These are phyloP conservation scores for Allomyces macrogynus DNA, from an alignment of 192 early-diverging fungal genomes.

Conservation along the genomic window DNA sequence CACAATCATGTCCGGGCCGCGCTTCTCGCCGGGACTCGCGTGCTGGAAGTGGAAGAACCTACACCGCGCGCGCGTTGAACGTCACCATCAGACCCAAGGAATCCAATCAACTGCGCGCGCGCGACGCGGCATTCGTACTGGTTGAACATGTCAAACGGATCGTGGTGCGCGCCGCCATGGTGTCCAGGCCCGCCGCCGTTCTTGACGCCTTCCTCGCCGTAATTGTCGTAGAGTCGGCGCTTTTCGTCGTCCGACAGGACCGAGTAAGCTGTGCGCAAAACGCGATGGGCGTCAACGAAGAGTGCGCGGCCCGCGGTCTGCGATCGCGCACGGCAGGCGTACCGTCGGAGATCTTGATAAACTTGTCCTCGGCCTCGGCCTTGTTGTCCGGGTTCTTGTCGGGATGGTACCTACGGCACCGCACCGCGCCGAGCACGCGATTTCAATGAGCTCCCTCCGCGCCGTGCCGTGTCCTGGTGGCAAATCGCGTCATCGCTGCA, in stretches of 20 bases:
- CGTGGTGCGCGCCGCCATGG: slow-evolving; percentile 39
- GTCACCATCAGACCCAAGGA: too few species aligned
- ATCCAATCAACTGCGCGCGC: too few species aligned
- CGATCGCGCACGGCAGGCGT: background rate
- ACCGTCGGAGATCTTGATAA: slow-evolving; percentile 70
- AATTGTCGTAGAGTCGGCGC: slow-evolving; percentile 70
- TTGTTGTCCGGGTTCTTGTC: slow-evolving; percentile 76
- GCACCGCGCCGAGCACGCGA: background rate
- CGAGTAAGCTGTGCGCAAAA: slow-evolving; percentile 50
- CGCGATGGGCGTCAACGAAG: background rate
- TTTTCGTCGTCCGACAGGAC: slow-evolving; percentile 83
- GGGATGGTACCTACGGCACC: slow-evolving; percentile 28
- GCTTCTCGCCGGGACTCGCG: slow-evolving; percentile 39
- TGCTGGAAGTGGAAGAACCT: slow-evolving; percentile 8
- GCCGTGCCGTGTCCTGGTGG: too few species aligned
- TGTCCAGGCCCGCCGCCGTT: slow-evolving; percentile 21
- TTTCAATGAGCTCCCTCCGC: background rate
- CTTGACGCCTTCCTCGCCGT: slow-evolving; percentile 92
- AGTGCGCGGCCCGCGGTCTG: background rate
- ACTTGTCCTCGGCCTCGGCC: slow-evolving; percentile 54
- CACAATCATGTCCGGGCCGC: slow-evolving; percentile 56
- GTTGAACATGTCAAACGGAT: slow-evolving; percentile 95
- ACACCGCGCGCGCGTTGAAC: too few species aligned
- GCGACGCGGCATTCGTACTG: too few species aligned
- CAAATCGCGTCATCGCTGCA: too few species aligned